Base-by-base conservation (phyloP, 2,329 filamentous ascomycete species). In the Zasmidium angulare region DNA sequence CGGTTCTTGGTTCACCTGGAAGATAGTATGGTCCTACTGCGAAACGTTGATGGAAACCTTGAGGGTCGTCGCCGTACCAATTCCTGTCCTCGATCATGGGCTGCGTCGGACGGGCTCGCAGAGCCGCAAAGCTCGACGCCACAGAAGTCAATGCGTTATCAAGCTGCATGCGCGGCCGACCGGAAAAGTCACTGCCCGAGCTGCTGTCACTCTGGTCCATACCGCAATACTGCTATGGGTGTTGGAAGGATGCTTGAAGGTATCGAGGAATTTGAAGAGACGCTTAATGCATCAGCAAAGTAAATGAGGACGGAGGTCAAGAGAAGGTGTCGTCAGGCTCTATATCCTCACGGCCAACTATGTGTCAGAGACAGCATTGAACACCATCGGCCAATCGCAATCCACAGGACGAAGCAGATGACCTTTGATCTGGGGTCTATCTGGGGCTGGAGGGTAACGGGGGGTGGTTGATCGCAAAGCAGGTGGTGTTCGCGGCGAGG, bases 1-100 rank as follows among this genome's bases (percentile, higher is more conserved):
- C 26, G 12, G 17, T 43, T 19, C 47, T 19, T 43, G 46, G 23
- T n/a, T 31, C n/a, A 2, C 24, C 54, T 43, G 56, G 50, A n/a
- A 57, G 50, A 47, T 47, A 53, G 14, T 55, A 53, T 49, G 46
- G 53, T 36, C n/a, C 26, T 24, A 46, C 43, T 26, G 22, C n/a
- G 29, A 52, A 22, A 9, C 48, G 36, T 50, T 49, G 53, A 24
- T 46, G 51, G 36, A 53, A 53, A n/a, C 46, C 51, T 10, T 20
- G 31, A 21, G 4, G 7, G 10, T 26, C 36, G 29, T 40, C 20
- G 29, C 48, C 29, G 40, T 46, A 9, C 47, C 49, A 50, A n/a
- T 46, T 20, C 4, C 14, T 12, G 21, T 51, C 47, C n/a, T 50
- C 20, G 17, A 56, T 19, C 7, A 56, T 24, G 31, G 24, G 29